phyloP scores from a whole-genome alignment of 129 eudicot species.

The Pseudognaphalium luteoalbum region DNA sequence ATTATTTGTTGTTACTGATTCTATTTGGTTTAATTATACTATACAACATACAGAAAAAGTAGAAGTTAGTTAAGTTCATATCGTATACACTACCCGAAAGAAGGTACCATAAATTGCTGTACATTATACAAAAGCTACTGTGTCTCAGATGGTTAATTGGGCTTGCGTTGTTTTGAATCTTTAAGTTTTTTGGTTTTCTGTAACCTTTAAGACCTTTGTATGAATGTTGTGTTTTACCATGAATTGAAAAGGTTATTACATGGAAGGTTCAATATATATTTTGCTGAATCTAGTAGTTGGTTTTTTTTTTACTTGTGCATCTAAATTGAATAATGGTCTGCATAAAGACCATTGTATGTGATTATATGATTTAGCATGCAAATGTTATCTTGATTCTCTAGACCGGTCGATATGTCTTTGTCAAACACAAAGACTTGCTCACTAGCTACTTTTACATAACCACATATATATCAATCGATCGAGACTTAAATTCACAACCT shows the following conservation, averaged over 20 bases:
- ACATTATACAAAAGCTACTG: conserved; percentile 25
- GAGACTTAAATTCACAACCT: background rate
- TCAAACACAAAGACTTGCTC: background rate
- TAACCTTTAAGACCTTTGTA: conserved; percentile 20
- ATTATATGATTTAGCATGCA: background rate
- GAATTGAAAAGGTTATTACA: conserved; percentile 28
- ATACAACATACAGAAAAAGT: conserved; percentile 29
- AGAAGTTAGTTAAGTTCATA: conserved; percentile 37
- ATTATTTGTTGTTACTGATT: conserved; percentile 28
- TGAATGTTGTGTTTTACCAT: conserved; percentile 31
- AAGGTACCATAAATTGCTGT: conserved; percentile 17
- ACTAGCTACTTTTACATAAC: background rate
- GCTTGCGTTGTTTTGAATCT: conserved; percentile 27
- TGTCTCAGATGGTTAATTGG: conserved; percentile 22
- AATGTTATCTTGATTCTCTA: background rate
- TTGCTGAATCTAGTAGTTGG: conserved; percentile 19
- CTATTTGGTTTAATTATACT: conserved; percentile 20
- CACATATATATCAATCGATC: background rate
- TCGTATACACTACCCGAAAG: conserved; percentile 29
- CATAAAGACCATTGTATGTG: background rate
- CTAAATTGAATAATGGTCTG: background rate
- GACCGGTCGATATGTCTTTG: background rate
- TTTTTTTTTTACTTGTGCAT: conserved; percentile 2
- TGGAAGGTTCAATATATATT: conserved; percentile 24
- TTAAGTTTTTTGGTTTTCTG: conserved; percentile 5